Evolutionary conservation across 2,329 filamentous ascomycete species (phyloP).

Genomic region (Exophiala calicioides): DNA sequence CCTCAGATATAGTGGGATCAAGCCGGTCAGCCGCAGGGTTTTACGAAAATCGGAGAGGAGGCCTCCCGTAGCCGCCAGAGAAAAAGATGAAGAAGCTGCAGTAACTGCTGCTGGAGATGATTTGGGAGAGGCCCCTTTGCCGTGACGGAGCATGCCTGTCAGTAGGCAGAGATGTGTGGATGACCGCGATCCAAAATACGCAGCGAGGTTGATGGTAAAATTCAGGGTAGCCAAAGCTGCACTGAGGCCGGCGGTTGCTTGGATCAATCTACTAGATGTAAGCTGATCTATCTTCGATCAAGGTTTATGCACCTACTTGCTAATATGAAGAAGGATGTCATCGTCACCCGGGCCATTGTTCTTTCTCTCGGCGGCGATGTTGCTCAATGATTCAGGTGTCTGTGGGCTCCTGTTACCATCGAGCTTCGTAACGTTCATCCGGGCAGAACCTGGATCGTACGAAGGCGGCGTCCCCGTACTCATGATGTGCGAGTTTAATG

Average conservation of each 20-base stretch:
- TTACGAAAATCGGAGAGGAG: slow-evolving; percentile 53
- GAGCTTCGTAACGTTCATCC: too few relatives aligned
- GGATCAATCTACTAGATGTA: slow-evolving; percentile 55
- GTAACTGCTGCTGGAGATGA: too few relatives aligned
- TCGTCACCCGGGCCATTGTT: background rate
- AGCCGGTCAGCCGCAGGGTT: slow-evolving; percentile 58
- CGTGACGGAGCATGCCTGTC: too few relatives aligned
- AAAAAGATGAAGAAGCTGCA: slow-evolving; percentile 49
- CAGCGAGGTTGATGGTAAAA: slow-evolving; percentile 64
- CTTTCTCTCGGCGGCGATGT: too few relatives aligned
- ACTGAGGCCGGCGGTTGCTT: slow-evolving; percentile 68
- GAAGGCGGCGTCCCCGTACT: too few relatives aligned
- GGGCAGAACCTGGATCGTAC: too few relatives aligned
- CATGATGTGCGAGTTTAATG: too few relatives aligned
- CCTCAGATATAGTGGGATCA: slow-evolving; percentile 76
- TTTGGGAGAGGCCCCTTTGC: too few relatives aligned
- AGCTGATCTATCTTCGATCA: background rate
- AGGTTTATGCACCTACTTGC: slow-evolving; percentile 3
- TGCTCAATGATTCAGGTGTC: too few relatives aligned
- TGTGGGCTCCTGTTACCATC: too few relatives aligned
- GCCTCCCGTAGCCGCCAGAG: slow-evolving; percentile 50
- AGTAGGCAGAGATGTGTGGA: slow-evolving; percentile 39
- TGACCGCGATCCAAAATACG: slow-evolving; percentile 54
- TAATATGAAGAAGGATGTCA: slow-evolving; percentile 3
- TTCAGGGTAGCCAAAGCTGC: slow-evolving; percentile 66